Conservation (phyloP, 106 monocot species). For the Dendrobium catenatum region DNA sequence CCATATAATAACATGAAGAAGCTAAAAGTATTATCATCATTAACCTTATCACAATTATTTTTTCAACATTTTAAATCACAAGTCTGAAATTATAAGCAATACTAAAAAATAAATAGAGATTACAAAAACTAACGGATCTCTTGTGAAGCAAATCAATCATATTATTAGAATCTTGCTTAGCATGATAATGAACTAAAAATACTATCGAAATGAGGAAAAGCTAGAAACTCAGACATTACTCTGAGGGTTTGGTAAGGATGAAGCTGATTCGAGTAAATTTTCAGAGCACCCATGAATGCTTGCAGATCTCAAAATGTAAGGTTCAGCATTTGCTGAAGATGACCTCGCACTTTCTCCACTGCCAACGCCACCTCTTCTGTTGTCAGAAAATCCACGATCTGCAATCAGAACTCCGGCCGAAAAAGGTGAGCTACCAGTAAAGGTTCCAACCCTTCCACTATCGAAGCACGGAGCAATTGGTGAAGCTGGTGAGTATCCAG, state of each 20-base stretch:
- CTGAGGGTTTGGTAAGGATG: conserved; percentile 50
- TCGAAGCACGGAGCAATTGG: conserved; percentile 46
- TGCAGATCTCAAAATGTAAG: conserved; percentile 35
- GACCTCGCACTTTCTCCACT: conserved; percentile 18
- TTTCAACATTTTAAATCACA: background rate
- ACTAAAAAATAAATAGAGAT: background rate
- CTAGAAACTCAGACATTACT: conserved; percentile 15
- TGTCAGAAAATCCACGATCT: conserved; percentile 26
- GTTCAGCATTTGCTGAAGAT: conserved; percentile 35
- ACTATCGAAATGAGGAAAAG: background rate
- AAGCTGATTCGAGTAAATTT: conserved; percentile 35
- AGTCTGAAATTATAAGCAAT: background rate
- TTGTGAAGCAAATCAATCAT: background rate
- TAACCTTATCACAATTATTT: background rate
- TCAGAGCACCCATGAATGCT: conserved; percentile 59
- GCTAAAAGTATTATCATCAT: background rate
- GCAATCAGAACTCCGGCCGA: conserved; percentile 43
- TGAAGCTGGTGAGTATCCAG: conserved; percentile 42
- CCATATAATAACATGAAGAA: background rate
- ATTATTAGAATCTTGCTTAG: background rate
- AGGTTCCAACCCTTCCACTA: conserved; percentile 38
- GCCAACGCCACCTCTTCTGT: conserved; percentile 3
- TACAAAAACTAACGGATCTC: background rate
- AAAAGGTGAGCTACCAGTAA: conserved; percentile 51
- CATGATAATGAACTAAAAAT: background rate